These are phyloP conservation scores for Podila epicladia DNA, from an alignment of 192 early-diverging fungal genomes.

Conservation along the genomic window DNA sequence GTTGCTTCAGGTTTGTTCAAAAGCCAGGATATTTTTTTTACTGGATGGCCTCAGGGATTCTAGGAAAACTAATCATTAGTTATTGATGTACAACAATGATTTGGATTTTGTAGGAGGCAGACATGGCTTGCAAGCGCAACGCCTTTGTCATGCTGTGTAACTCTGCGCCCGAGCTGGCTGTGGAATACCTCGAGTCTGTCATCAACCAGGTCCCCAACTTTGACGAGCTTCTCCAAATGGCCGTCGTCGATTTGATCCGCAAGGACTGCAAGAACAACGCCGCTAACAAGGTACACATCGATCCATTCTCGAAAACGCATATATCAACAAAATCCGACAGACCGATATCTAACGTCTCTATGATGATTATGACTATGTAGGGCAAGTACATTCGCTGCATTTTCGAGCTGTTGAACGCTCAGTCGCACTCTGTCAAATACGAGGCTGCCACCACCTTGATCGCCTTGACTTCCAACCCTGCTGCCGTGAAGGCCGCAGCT, in stretches of 20 bases:
- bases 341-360: background rate
- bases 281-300: constrained; percentile 77
- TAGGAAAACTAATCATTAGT: background rate
- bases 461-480: constrained; percentile 84
- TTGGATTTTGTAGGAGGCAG: constrained; percentile 76
- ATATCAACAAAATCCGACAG: background rate
- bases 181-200: constrained; percentile 84
- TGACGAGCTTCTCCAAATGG: constrained; percentile 94
- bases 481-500: constrained; percentile 94
- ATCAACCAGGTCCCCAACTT: constrained; percentile 78
- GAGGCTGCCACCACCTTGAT: constrained; percentile 97
- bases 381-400: constrained; percentile 93
- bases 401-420: constrained; percentile 83
- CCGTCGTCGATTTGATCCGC: constrained; percentile 93
- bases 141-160: constrained; percentile 94
- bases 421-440: constrained; percentile 93
- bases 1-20: constrained; percentile 57
- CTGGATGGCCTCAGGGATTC: background rate
- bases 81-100: background rate
- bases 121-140: constrained; percentile 92
- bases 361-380: constrained; percentile 37
- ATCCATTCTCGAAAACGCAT: constrained; percentile 5
- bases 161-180: constrained; percentile 79
- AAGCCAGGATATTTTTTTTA: background rate
- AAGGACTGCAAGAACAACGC: constrained; percentile 85